These are phyloP conservation scores for Stereum hirsutum DNA, from an alignment of 1,284 basidiomycete species.

Conservation along the genomic window DNA sequence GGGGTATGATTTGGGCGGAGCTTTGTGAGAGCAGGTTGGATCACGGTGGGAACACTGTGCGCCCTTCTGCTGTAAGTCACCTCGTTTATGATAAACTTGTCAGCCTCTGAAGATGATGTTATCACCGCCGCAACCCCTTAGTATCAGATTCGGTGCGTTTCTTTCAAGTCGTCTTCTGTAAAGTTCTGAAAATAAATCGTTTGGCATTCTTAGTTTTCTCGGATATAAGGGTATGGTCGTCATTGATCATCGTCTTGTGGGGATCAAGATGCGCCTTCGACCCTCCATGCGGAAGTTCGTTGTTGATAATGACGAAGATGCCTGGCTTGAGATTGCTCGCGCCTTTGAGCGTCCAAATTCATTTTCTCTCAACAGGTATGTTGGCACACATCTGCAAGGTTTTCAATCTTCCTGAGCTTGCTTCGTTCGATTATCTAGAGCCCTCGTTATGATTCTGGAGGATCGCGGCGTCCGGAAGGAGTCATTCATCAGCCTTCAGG, in stretches of 20 bases:
- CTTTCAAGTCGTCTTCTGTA: too few relatives aligned
- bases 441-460: slow-evolving; percentile 14
- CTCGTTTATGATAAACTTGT: too few relatives aligned
- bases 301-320: slow-evolving; percentile 29
- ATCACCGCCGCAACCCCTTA: too few relatives aligned
- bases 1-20: slow-evolving; percentile 41
- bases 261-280: slow-evolving; percentile 51
- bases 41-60: slow-evolving; percentile 20
- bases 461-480: slow-evolving; percentile 40
- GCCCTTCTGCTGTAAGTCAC: slow-evolving; percentile 44
- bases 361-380: slow-evolving; percentile 54
- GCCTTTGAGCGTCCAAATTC: slow-evolving; percentile 42
- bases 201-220: too few relatives aligned
- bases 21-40: slow-evolving; percentile 28
- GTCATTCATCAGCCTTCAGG: slow-evolving; percentile 45
- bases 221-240: slow-evolving; percentile 71
- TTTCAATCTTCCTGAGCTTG: not conserved
- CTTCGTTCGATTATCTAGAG: slow-evolving; percentile 6
- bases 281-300: slow-evolving; percentile 72
- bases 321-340: slow-evolving; percentile 58
- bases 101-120: not conserved
- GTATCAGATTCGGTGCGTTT: slow-evolving; percentile 70
- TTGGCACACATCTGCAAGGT: too few relatives aligned
- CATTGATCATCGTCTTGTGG: slow-evolving; percentile 45
- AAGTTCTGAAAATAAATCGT: too few relatives aligned